phyloP scores from a whole-genome alignment of 805 yeast genomes.

The Candida methanosorbosa region DNA sequence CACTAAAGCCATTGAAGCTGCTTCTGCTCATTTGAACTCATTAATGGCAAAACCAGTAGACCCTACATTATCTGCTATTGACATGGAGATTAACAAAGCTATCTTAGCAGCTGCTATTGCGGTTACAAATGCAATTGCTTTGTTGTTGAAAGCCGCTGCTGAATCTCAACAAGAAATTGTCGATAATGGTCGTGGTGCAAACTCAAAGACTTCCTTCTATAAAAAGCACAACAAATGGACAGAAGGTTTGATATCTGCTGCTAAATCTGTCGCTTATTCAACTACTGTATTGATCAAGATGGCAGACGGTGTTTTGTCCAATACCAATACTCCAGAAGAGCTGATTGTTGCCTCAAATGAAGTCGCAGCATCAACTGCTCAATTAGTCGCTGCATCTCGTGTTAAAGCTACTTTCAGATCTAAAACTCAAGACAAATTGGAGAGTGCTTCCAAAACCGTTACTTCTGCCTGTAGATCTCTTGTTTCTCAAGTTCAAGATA shows the following conservation, averaged over 20 bases:
- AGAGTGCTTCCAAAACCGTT: conserved; percentile 59
- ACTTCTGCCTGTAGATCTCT: conserved; percentile 68
- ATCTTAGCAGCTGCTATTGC: conserved; percentile 72
- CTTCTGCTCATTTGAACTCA: conserved; percentile 48
- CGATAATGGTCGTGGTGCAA: conserved; percentile 60
- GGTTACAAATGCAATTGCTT: conserved; percentile 68
- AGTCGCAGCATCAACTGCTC: conserved; percentile 89
- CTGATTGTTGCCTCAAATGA: conserved; percentile 86
- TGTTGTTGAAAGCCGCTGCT: conserved; percentile 65
- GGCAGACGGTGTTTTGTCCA: conserved; percentile 74
- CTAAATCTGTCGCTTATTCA: conserved; percentile 76
- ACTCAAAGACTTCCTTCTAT: conserved; percentile 65
- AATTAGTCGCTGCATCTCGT: conserved; percentile 83
- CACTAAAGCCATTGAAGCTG: conserved; percentile 58
- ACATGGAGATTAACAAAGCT: conserved; percentile 66
- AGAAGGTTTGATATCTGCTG: conserved; percentile 85
- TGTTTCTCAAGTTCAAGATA: conserved; percentile 60
- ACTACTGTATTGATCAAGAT: conserved; percentile 74
- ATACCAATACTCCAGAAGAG: conserved; percentile 63
- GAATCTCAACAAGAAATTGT: conserved; percentile 72
- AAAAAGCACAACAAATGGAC: conserved; percentile 89
- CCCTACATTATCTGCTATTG: conserved; percentile 44
- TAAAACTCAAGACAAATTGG: conserved; percentile 66
- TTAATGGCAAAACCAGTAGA: conserved; percentile 41
- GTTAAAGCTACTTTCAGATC: conserved; percentile 76